Evolutionary conservation across 2,329 filamentous ascomycete species (phyloP).

Genomic region (Aureobasidium subglaciale): DNA sequence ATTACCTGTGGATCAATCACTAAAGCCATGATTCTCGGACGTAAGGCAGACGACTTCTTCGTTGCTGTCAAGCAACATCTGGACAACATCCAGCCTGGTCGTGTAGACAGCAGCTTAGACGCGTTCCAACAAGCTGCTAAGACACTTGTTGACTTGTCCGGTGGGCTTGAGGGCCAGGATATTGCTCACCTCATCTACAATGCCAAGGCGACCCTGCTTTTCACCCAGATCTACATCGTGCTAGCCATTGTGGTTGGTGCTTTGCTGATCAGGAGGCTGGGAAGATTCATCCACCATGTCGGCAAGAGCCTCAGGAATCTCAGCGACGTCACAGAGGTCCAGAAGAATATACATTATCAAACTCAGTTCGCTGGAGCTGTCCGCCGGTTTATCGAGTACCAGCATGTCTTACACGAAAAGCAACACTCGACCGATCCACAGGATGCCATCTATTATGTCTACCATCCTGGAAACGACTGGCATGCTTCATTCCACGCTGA

Average conservation of each 20-base stretch:
- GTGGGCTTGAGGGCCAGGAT: background rate
- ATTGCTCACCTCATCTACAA: conserved; percentile 10
- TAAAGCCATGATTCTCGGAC: background rate
- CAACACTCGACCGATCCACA: background rate
- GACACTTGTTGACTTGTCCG: conserved; percentile 6
- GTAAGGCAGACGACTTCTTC: conserved; percentile 6
- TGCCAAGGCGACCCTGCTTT: conserved; percentile 5
- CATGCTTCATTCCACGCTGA: conserved; percentile 1
- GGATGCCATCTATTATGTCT: conserved; percentile 5
- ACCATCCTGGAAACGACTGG: conserved; percentile 10
- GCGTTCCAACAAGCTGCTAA: conserved; percentile 2
- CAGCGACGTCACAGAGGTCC: background rate
- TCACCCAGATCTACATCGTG: conserved; percentile 4
- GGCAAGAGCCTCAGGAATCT: background rate
- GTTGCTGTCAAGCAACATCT: conserved; percentile 6
- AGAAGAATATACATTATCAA: conserved; percentile 5
- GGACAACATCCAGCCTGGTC: background rate
- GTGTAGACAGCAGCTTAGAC: background rate
- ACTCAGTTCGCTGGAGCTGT: conserved; percentile 6
- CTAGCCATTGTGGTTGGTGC: conserved; percentile 2
- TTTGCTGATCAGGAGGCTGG: conserved; percentile 9
- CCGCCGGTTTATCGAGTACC: background rate
- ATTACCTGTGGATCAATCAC: background rate
- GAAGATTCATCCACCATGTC: conserved; percentile 1
- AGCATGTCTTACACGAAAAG: conserved; percentile 6